Evolutionary conservation across 2,329 filamentous ascomycete genomes (phyloP).

Genomic region (Pleoardoris graminearum): DNA sequence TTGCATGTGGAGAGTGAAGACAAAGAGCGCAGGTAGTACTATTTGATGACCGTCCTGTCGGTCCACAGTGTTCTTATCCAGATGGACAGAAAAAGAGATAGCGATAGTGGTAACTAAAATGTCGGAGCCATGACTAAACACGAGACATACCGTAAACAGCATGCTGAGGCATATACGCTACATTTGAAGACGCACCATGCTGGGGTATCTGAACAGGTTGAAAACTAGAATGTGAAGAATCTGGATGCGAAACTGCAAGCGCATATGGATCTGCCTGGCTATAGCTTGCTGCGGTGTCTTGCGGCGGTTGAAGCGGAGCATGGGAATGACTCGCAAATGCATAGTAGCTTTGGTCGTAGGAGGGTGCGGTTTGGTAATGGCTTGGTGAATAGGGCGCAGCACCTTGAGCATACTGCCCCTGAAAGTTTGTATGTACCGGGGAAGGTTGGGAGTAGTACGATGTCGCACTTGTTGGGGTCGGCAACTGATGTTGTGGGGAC

Average conservation of each 20-base stretch:
- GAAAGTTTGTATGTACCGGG: constrained; percentile 30
- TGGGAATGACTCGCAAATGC: constrained; percentile 32
- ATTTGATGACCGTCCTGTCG: constrained; percentile 15
- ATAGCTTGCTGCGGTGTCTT: constrained; percentile 23
- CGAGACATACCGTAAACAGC: constrained; percentile 47
- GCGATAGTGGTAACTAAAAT: constrained; percentile 37
- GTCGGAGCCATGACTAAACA: constrained; percentile 42
- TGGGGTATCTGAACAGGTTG: constrained; percentile 41
- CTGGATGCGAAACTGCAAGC: constrained; percentile 29
- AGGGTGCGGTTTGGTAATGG: constrained; percentile 26
- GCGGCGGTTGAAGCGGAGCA: constrained; percentile 20
- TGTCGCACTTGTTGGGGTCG: constrained; percentile 31
- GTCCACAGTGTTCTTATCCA: constrained; percentile 19
- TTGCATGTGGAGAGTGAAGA: constrained; percentile 5
- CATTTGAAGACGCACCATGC: constrained; percentile 40
- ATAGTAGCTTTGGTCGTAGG: constrained; percentile 30
- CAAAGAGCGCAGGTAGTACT: constrained; percentile 14
- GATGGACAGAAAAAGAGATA: constrained; percentile 26
- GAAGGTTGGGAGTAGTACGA: constrained; percentile 41
- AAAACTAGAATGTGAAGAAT: constrained; percentile 35
- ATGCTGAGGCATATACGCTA: constrained; percentile 44
- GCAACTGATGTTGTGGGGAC: constrained; percentile 35
- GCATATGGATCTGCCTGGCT: constrained; percentile 28
- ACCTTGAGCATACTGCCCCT: constrained; percentile 28
- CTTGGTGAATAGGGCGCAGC: constrained; percentile 27